Conservation (phyloP, 2,329 filamentous ascomycete species). For the Leptographium flavum region DNA sequence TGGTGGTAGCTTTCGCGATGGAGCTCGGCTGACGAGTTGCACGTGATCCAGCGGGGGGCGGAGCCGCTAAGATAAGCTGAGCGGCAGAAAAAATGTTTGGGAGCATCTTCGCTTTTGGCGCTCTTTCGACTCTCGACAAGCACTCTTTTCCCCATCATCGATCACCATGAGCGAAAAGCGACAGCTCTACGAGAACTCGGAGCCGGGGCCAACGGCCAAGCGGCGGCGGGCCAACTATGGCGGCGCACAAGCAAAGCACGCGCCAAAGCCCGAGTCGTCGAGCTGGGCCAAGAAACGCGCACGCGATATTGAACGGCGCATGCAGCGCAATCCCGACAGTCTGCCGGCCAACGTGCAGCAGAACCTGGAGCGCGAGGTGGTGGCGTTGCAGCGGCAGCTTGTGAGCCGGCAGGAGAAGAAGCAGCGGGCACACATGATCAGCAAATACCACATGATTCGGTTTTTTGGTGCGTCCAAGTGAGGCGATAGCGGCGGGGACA, state of each 20-base stretch:
- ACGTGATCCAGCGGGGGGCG: background rate
- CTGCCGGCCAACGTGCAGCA: conserved; percentile 54
- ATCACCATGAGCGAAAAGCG: conserved; percentile 18
- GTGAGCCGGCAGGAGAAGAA: conserved; percentile 43
- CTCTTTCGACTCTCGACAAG: background rate
- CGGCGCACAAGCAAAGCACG: conserved; percentile 20
- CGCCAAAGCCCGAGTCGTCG: conserved; percentile 31
- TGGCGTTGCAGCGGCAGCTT: conserved; percentile 50
- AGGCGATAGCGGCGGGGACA: background rate
- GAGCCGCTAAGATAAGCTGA: background rate
- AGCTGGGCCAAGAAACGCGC: conserved; percentile 58
- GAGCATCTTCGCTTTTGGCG: background rate
- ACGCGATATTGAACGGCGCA: conserved; percentile 52
- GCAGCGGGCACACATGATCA: conserved; percentile 54
- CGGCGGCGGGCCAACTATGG: conserved; percentile 4
- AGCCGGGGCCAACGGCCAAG: conserved; percentile 9
- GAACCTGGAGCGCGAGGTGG: conserved; percentile 59
- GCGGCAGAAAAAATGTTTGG: background rate
- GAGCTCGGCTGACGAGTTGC: background rate
- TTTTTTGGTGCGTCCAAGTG: conserved; percentile 53
- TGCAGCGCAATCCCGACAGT: conserved; percentile 40
- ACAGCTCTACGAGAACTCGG: conserved; percentile 13
- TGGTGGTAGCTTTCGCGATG: background rate
- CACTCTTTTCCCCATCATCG: background rate
- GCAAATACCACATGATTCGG: conserved; percentile 68